Base-by-base conservation (phyloP, 768 basidiomycete genomes). In the Auriscalpium vulgare region DNA sequence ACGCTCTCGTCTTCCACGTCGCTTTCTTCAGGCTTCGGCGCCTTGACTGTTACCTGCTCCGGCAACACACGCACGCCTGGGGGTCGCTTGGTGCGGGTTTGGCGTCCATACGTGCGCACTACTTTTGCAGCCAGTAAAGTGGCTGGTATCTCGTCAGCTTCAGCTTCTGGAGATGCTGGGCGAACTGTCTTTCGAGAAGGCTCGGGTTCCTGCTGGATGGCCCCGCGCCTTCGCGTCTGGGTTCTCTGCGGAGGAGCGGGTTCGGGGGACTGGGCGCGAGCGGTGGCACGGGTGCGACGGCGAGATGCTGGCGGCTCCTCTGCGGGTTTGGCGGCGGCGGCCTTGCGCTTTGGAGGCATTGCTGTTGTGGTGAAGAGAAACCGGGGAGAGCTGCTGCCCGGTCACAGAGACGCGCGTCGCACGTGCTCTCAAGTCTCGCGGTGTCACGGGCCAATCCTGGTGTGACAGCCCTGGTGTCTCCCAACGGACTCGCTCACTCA, bases 291-390 rank as follows among this genome's bases (percentile, higher is more conserved):
- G 34, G 60, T 62, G 38, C 53, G 56, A 14, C 64, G 60, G n/a
- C 59, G 64, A 0, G 58, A 59, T 9, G 57, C 29, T 1, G 60
- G 52, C 10, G 57, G 62, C 16, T 66, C 64, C 14, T 59, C 59
- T 17, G 50, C 37, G 4, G 50, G 10, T 17, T 55, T 44, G 10
- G 50, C 38, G 16, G 56, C 3, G 1, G 61, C 44, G 0, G 63
- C 68, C 55, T 71, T 72, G 21, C 71, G 68, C 60, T 72, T 72
- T 14, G 63, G 59, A 37, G 71, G 66, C 71, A 72, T 71, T 4
- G 37, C 43, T 38, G 37, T 47, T 19, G 10, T 57, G 10, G 14
- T 38, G 16, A 23, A 19, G 10, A n/a, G 36, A 38, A 40, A 17
- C 23, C 9, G 57, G 35, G 36, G 43, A 40, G 38, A 46, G 53